A percentile compares a stretch with the other conserved stretches of the same genome.
These are phyloP conservation scores for Aegle marmelos DNA, from an alignment of 345 rosid genomes.

Conservation along the genomic window DNA sequence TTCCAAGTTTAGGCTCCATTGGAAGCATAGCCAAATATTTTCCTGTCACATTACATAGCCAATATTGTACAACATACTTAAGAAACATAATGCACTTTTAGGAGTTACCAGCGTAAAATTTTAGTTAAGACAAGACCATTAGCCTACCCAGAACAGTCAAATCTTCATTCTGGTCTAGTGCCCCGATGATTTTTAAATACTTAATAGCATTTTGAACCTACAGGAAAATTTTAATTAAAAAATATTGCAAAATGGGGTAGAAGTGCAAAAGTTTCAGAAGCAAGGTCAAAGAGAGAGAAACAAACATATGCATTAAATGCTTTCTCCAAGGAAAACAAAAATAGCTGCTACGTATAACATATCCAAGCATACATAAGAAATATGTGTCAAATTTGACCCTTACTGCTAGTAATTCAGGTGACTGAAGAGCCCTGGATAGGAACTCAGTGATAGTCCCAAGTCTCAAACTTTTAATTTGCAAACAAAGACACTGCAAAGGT, in stretches of 20 bases:
- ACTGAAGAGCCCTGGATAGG: constrained; percentile 80
- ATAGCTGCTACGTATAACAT: background rate
- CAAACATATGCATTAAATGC: background rate
- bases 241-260: background rate
- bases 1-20: constrained; percentile 96
- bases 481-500: constrained; percentile 86
- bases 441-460: constrained; percentile 86
- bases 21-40: constrained; percentile 80
- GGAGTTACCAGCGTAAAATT: background rate
- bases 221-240: constrained; percentile 10
- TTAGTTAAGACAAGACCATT: constrained; percentile 1
- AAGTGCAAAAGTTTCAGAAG: constrained; percentile 10
- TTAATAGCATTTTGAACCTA: constrained; percentile 93
- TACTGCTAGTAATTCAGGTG: constrained; percentile 89
- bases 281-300: background rate
- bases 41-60: constrained; percentile 46
- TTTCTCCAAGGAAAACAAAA: background rate
- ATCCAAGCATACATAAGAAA: background rate
- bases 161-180: constrained; percentile 75
- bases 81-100: background rate
- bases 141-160: constrained; percentile 69
- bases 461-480: constrained; percentile 85
- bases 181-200: constrained; percentile 82
- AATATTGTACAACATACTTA: constrained; percentile 12
- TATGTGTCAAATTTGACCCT: background rate